These are phyloP conservation scores for Aspergillus ellipticus DNA, from an alignment of 495 filamentous ascomycete species.

Conservation along the genomic window DNA sequence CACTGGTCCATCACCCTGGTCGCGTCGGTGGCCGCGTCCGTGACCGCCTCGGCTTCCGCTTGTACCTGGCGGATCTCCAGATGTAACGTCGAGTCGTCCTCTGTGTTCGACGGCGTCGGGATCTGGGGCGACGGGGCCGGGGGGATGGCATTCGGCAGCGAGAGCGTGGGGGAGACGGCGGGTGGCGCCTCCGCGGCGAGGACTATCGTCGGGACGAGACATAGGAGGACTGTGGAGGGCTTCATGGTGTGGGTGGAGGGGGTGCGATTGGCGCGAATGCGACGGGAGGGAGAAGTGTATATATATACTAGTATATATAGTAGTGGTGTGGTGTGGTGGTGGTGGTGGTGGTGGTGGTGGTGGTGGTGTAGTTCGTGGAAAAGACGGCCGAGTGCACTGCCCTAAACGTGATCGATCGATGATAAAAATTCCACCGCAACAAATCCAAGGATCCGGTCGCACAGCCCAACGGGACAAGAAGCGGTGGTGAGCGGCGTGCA, in stretches of 20 bases:
- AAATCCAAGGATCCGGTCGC: not conserved
- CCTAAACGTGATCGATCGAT: too few species aligned
- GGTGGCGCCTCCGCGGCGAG: slow-evolving; percentile 24
- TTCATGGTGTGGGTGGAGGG: slow-evolving; percentile 25
- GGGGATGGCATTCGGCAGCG: slow-evolving; percentile 25
- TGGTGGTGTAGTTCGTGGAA: too few species aligned
- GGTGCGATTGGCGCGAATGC: not conserved
- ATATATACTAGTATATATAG: not conserved
- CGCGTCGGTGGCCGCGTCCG: slow-evolving; percentile 1
- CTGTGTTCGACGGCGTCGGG: slow-evolving; percentile 6
- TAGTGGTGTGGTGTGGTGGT: not conserved
- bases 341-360: not conserved
- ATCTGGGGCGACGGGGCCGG: slow-evolving; percentile 27
- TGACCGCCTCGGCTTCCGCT: slow-evolving; percentile 1
- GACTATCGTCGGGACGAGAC: slow-evolving; percentile 30
- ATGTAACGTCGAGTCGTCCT: slow-evolving; percentile 1
- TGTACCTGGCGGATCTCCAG: slow-evolving; percentile 13
- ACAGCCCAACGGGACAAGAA: not conserved
- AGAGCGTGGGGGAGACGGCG: slow-evolving; percentile 19
- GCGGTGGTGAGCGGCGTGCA: not conserved
- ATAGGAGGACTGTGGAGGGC: slow-evolving; percentile 25
- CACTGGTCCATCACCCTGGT: slow-evolving; percentile 12
- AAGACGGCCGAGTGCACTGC: too few species aligned
- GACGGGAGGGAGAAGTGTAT: not conserved
- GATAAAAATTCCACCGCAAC: not conserved